Percentiles rank a stretch among this genome's conserved stretches.
These are phyloP conservation scores for Heteromeles arbutifolia DNA, from an alignment of 306 rosid species.

Conservation along the genomic window DNA sequence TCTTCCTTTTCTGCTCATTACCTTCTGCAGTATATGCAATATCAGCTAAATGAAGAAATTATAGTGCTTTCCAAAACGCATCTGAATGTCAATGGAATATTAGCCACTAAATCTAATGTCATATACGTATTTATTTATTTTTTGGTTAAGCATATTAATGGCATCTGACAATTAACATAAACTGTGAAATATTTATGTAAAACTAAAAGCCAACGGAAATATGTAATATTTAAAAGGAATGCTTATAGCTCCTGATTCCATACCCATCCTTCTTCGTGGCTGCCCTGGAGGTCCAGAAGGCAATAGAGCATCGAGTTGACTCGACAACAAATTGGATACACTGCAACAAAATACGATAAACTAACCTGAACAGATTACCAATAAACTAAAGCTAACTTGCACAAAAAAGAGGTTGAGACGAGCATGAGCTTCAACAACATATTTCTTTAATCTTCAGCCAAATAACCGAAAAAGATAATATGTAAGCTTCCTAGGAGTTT, in stretches of 20 bases:
- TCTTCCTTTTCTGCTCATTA: slow-evolving; percentile 76
- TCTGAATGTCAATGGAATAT: slow-evolving; percentile 11
- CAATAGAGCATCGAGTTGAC: slow-evolving; percentile 66
- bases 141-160: not conserved
- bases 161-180: not conserved
- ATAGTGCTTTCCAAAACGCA: not conserved
- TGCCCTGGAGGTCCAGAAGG: slow-evolving; percentile 80
- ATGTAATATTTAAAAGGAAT: not conserved
- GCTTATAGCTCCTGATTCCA: slow-evolving; percentile 5
- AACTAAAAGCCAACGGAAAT: not conserved
- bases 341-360: slow-evolving; percentile 46
- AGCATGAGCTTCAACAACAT: not conserved
- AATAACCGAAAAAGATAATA: not conserved
- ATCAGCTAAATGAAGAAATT: slow-evolving; percentile 23
- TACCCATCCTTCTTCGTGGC: slow-evolving; percentile 81
- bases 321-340: slow-evolving; percentile 42
- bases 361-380: not conserved
- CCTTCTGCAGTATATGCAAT: slow-evolving; percentile 61
- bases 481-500: not conserved
- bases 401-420: not conserved
- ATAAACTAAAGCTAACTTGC: not conserved
- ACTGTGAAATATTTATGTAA: not conserved
- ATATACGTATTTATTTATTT: not conserved
- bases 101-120: not conserved
- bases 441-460: not conserved